Evolutionary conservation across 2,329 filamentous ascomycete species (phyloP), one percentile per base, ranked within the genome.

Genomic region (Fusarium continuum): DNA sequence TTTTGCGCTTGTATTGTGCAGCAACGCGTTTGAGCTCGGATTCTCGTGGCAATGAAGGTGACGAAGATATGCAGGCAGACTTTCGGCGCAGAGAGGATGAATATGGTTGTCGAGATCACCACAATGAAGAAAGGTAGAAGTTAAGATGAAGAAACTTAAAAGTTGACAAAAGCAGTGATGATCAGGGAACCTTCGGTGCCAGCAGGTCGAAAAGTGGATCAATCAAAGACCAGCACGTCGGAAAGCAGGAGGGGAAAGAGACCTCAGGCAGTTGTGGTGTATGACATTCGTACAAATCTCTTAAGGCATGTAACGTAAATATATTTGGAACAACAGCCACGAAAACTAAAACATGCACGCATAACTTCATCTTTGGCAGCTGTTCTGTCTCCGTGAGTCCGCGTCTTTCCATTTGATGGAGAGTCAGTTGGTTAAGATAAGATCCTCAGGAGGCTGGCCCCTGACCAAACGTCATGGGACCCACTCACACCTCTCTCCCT

Each of bases 171-270:
- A 44, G 43, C 54, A 66, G 41, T 40, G 48, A 59, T 57, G 38
- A 41, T 31, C 28, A 39, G 49, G 29, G 46, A 58, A 65, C n/a
- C n/a, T n/a, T n/a, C 60, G 41, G 59, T 49, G 47, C 53, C 62
- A 66, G 38, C 48, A 60, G 34, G 44, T 48, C 34, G 38, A 60
- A 65, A 64, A 65, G 63, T 65, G 63, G 63, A 53, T 25, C 61
- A n/a, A 38, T 26, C 47, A 48, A 46, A 46, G 50, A 35, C 50
- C 39, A 48, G 32, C 34, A 36, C 49, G 25, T 23, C 44, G 14
- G 23, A 20, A 26, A 40, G 34, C 23, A 41, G 32, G 44, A 45
- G 52, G 43, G 34, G 50, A 28, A 20, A 39, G 14, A 36, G n/a
- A n/a, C n/a, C n/a, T n/a, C n/a, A n/a, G 29, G 22, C 16, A 31